Evolutionary conservation across 768 basidiomycete genomes (phyloP), one percentile per base, ranked within the genome.

Genomic region (Leccinum longicurvipes): DNA sequence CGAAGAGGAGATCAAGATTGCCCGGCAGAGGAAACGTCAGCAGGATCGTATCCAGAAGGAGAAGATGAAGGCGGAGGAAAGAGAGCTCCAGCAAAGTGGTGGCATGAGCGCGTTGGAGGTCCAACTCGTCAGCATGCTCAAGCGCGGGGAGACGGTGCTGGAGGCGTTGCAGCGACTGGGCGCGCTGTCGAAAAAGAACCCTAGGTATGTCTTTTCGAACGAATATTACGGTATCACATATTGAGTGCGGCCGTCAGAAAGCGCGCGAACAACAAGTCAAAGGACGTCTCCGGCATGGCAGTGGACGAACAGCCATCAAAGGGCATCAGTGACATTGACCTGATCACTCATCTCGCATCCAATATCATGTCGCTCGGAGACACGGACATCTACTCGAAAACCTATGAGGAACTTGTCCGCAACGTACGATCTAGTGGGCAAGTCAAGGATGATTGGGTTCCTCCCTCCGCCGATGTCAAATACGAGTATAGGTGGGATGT

Each of bases 121-220:
- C 59, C 76, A 89, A 59, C 77, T 98, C 2, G 75, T 97, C 3
- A 74, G 76, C 9, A 77, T 89, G 72, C 79, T 98, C 64, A 89
- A 89, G 72, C 87, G 89, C 63, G 93, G 94, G 2, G 97, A 98
- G 72, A 91, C 91, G 0, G 87, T 98, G 2, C 75, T 98, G 29
- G 90, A 93, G 67, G 92, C 93, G 14, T 72, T 99, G 46, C 90
- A 93, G 62, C 82, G 97, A 19, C 73, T 98, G 4, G 96, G 96
- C 10, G 73, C 14, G 19, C 79, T 80, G 63, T 80, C 84, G 42
- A 89, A 85, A 71, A 84, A 66, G 71, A 67, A 47, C 56, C 53
- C 50, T 31, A 71, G 63, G 69, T 65, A 59, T 9, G 68, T 63
- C 6, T 47, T 14, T 44, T 47, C 17, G n/a, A 19, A 15, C 28